Conservation (phyloP, 108 stramenopile genomes). For the Pseudonitzschia delicatissima region DNA sequence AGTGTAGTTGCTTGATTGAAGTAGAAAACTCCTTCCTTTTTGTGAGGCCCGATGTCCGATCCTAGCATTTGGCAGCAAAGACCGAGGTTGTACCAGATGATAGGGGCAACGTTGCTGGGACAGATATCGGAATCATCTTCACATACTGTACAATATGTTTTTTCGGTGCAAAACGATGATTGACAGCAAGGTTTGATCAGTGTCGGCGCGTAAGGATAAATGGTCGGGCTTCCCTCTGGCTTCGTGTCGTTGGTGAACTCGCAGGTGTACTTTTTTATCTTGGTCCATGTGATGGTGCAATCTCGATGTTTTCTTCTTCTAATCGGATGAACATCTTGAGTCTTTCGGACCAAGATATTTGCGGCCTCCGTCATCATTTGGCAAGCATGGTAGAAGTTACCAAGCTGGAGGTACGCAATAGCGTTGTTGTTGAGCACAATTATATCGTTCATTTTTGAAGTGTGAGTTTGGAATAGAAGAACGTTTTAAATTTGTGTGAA, state of each 20-base stretch:
- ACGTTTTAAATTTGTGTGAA: no score
- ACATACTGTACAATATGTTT: background rate
- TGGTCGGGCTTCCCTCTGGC: background rate
- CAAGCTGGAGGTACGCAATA: slow-evolving; percentile 9
- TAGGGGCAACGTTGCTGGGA: slow-evolving; percentile 20
- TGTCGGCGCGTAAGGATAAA: slow-evolving; percentile 14
- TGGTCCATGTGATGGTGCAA: slow-evolving; percentile 7
- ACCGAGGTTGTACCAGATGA: slow-evolving; percentile 27
- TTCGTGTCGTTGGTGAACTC: background rate
- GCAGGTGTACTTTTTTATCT: background rate
- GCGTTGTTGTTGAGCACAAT: slow-evolving; percentile 18
- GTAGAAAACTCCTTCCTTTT: slow-evolving; percentile 10
- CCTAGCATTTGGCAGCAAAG: slow-evolving; percentile 21
- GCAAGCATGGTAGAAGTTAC: slow-evolving; percentile 11
- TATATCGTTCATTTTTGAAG: slow-evolving; percentile 11
- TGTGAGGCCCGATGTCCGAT: slow-evolving; percentile 2
- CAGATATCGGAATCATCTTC: slow-evolving; percentile 19
- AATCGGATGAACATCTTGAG: no score
- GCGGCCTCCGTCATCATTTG: slow-evolving; percentile 13
- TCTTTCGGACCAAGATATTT: background rate
- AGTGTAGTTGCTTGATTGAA: slow-evolving; percentile 9
- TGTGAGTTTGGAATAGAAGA: background rate
- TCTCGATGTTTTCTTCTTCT: slow-evolving; percentile 10
- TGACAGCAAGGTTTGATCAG: slow-evolving; percentile 16
- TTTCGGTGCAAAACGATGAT: background rate